Percentiles rank a stretch among this genome's conserved stretches.
Conservation (phyloP, 257 asterid species). For the Primulina eburnea region DNA sequence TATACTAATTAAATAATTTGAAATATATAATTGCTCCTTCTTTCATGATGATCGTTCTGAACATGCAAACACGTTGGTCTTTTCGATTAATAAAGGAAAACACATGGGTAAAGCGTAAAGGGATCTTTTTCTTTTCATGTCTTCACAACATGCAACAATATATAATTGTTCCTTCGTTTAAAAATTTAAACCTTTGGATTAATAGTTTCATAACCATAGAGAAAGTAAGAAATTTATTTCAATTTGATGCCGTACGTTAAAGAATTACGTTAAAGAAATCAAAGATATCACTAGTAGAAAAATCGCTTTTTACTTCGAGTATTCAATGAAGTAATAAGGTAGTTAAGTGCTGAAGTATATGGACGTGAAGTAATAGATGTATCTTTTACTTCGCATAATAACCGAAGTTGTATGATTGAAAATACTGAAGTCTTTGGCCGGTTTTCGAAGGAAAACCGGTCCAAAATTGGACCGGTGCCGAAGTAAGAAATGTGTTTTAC, state of each 20-base stretch:
- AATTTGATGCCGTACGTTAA: background rate
- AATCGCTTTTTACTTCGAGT: too few species aligned
- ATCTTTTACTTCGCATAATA: too few species aligned
- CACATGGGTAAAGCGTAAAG: slow-evolving; percentile 38
- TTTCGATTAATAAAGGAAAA: slow-evolving; percentile 37
- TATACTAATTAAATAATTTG: background rate
- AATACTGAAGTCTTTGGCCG: too few species aligned
- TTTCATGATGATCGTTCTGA: slow-evolving; percentile 34
- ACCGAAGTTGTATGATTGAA: too few species aligned
- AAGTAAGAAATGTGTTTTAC: too few species aligned
- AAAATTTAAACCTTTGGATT: slow-evolving; percentile 20
- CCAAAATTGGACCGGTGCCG: too few species aligned
- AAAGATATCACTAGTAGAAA: too few species aligned
- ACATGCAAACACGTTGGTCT: slow-evolving; percentile 43
- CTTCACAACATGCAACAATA: slow-evolving; percentile 7
- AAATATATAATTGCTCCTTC: background rate
- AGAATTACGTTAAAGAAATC: too few species aligned
- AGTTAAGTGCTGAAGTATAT: too few species aligned
- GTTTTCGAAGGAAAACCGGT: too few species aligned
- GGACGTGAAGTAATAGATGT: too few species aligned
- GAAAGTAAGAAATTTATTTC: background rate
- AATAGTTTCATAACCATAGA: background rate
- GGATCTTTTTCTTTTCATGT: slow-evolving; percentile 9
- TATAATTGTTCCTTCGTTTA: background rate
- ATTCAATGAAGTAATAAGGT: too few species aligned